phyloP scores from a whole-genome alignment of 352 stramenopile species.

The Pythium phragmiticola region DNA sequence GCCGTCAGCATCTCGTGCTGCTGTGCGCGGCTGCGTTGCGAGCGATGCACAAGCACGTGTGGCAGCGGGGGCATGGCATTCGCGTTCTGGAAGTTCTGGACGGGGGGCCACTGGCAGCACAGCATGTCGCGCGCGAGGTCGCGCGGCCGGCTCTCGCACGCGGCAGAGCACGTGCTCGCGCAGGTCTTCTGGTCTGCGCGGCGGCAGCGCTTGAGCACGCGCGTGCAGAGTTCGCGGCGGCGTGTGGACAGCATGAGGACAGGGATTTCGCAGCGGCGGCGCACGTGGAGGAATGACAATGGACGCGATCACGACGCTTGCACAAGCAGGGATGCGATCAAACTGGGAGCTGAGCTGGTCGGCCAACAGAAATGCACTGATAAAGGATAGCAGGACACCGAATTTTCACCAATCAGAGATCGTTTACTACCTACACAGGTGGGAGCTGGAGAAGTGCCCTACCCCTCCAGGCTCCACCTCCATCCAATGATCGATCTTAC shows the following conservation, averaged over 20 bases:
- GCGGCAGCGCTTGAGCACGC: conserved; percentile 24
- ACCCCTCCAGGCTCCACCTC: background rate
- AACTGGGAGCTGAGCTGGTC: background rate
- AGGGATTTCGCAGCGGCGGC: background rate
- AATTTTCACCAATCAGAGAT: conserved; percentile 2
- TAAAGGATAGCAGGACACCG: background rate
- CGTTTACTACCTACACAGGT: background rate
- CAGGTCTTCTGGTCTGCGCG: conserved; percentile 14
- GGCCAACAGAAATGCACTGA: conserved; percentile 8
- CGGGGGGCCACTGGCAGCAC: conserved; percentile 27
- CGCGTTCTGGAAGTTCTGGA: conserved; percentile 9
- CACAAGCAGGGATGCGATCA: background rate
- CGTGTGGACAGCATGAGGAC: conserved; percentile 10
- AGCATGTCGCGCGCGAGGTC: conserved; percentile 17
- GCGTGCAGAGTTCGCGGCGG: conserved; percentile 18
- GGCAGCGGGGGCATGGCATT: conserved; percentile 5
- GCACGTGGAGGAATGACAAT: conserved; percentile 7
- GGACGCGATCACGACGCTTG: too few species aligned
- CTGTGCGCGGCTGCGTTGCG: conserved; percentile 16
- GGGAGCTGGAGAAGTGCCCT: conserved; percentile 4
- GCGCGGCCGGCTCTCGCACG: conserved; percentile 4
- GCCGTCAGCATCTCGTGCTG: conserved; percentile 25
- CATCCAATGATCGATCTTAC: conserved; percentile 9
- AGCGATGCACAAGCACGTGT: conserved; percentile 19
- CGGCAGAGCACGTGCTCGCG: conserved; percentile 16